These are phyloP conservation scores for Botrytis paeoniae DNA, from an alignment of 2,329 filamentous ascomycete genomes.

Conservation along the genomic window DNA sequence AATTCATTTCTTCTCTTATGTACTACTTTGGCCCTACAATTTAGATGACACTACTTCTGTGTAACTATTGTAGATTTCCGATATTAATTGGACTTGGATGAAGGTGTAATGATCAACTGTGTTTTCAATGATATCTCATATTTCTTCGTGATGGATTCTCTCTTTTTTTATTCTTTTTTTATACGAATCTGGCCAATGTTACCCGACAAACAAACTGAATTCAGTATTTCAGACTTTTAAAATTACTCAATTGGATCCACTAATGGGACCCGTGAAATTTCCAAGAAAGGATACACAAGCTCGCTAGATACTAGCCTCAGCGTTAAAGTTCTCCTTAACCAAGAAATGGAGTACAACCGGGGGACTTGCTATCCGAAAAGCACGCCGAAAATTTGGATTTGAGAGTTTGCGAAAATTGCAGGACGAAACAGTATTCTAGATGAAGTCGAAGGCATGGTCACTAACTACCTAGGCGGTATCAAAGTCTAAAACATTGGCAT, in stretches of 20 bases:
- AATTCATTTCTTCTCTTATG: conserved; percentile 4
- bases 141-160: background rate
- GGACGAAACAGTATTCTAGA: background rate
- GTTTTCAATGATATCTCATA: background rate
- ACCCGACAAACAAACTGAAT: background rate
- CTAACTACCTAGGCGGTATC: too few species aligned
- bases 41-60: conserved; percentile 2
- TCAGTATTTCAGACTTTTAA: background rate
- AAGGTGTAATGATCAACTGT: background rate
- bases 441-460: background rate
- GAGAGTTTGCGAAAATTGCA: background rate
- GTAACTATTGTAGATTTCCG: background rate
- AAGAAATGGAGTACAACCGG: background rate
- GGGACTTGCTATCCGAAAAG: background rate
- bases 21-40: background rate
- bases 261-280: too few species aligned
- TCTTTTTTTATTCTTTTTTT: background rate
- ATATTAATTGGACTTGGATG: background rate
- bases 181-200: background rate
- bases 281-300: background rate
- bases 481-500: background rate
- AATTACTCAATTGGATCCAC: too few species aligned
- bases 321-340: too few species aligned
- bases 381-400: background rate
- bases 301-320: background rate